These are phyloP conservation scores for Haplosporangium gracile DNA, from an alignment of 192 early-diverging fungal genomes.

Conservation along the genomic window DNA sequence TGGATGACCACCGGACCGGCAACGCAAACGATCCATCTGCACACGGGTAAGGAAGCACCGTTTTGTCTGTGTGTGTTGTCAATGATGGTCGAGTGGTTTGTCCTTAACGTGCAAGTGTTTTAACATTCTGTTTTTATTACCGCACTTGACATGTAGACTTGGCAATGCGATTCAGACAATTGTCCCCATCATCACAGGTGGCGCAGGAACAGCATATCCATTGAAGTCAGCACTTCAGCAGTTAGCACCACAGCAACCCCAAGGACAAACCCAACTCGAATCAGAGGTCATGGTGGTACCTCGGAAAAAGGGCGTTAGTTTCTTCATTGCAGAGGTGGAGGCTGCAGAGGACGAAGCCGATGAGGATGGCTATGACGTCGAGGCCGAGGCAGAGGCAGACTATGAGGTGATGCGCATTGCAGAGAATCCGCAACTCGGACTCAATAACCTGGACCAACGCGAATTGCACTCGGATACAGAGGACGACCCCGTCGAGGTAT, in stretches of 20 bases:
- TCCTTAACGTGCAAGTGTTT: neutral
- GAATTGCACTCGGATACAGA: slow-evolving; percentile 14
- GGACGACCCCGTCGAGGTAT: slow-evolving; percentile 34
- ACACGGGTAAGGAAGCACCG: slow-evolving; percentile 12
- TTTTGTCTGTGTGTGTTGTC: neutral
- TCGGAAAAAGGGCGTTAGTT: slow-evolving; percentile 42
- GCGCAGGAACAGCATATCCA: neutral
- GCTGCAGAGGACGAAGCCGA: slow-evolving; percentile 30
- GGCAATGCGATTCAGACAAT: neutral
- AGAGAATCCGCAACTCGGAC: slow-evolving; percentile 15
- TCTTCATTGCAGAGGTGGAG: slow-evolving; percentile 21
- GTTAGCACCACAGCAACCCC: neutral
- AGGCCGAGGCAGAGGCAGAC: slow-evolving; percentile 18
- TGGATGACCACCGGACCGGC: slow-evolving; percentile 33
- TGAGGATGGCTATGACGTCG: slow-evolving; percentile 15
- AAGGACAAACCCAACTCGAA: neutral
- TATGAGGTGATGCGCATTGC: slow-evolving; percentile 16
- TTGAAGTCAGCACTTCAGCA: neutral
- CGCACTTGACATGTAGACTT: neutral
- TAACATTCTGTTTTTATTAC: neutral
- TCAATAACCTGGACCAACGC: slow-evolving; percentile 24
- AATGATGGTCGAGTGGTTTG: neutral
- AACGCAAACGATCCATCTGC: neutral
- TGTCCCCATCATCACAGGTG: neutral
- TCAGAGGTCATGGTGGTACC: neutral